These are phyloP conservation scores for Cercospora zeina DNA, from an alignment of 2,329 filamentous ascomycete genomes.

Conservation along the genomic window DNA sequence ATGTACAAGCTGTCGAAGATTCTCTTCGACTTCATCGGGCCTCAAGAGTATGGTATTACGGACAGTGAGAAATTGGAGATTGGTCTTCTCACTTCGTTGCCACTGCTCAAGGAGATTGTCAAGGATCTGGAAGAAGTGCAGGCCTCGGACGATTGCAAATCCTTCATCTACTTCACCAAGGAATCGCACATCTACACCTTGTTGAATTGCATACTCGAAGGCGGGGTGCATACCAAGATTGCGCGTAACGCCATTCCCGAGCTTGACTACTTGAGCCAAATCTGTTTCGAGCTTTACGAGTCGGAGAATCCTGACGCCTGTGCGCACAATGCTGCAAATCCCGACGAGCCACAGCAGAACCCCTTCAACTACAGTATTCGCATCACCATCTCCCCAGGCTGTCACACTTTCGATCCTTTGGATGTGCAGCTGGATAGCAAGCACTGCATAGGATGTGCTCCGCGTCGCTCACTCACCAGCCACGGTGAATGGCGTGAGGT, in stretches of 20 bases:
- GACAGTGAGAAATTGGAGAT: conserved; percentile 98
- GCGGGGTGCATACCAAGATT: conserved; percentile 95
- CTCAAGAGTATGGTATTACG: conserved; percentile 95
- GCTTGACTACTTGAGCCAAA: conserved; percentile 94
- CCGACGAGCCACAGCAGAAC: conserved; percentile 19
- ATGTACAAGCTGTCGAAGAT: conserved; percentile 92
- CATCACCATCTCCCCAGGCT: conserved; percentile 92
- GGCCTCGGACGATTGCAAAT: conserved; percentile 88
- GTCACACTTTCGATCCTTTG: conserved; percentile 92
- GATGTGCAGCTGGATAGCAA: conserved; percentile 95
- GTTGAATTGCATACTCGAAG: conserved; percentile 95
- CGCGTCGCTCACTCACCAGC: conserved; percentile 82
- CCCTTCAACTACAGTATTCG: conserved; percentile 89
- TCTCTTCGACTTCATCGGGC: conserved; percentile 96
- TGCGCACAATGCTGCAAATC: conserved; percentile 55
- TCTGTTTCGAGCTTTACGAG: conserved; percentile 97
- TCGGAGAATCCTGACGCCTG: conserved; percentile 66
- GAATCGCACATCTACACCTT: conserved; percentile 98
- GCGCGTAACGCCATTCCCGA: conserved; percentile 92
- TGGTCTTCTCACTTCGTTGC: conserved; percentile 87
- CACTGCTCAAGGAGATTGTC: conserved; percentile 93
- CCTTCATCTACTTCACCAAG: conserved; percentile 98
- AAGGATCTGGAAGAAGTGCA: conserved; percentile 96
- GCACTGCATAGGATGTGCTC: conserved; percentile 92
- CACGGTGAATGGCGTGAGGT: conserved; percentile 96